These are phyloP conservation scores for Leptographium lundbergii DNA, from an alignment of 2,329 filamentous ascomycete genomes.

Conservation along the genomic window DNA sequence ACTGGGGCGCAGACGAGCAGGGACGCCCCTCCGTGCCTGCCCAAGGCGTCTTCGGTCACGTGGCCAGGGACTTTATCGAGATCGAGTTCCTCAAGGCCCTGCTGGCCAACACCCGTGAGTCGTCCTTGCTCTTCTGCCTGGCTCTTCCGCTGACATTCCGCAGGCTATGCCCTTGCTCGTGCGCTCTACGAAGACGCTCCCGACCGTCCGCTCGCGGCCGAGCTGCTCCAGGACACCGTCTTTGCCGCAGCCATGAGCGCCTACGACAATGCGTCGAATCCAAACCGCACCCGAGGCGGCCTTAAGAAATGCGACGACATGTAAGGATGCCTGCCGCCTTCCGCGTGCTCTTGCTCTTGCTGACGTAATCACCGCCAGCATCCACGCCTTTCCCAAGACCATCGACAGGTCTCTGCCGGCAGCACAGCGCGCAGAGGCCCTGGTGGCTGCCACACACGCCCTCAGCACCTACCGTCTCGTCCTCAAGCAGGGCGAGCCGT, in stretches of 20 bases:
- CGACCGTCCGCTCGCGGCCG: slow-evolving; percentile 33
- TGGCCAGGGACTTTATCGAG: slow-evolving; percentile 52
- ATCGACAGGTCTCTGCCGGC: slow-evolving; percentile 39
- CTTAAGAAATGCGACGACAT: slow-evolving; percentile 68
- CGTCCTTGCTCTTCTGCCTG: neutral
- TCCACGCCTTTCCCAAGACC: slow-evolving; percentile 49
- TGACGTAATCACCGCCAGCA: slow-evolving; percentile 24
- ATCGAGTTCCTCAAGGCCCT: slow-evolving; percentile 58
- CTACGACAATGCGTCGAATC: slow-evolving; percentile 75
- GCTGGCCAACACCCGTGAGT: slow-evolving; percentile 46
- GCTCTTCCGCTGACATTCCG: neutral
- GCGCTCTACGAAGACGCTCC: slow-evolving; percentile 45
- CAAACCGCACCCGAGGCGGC: slow-evolving; percentile 61
- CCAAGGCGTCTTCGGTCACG: slow-evolving; percentile 42
- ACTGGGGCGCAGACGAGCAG: slow-evolving; percentile 48
- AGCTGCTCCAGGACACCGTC: slow-evolving; percentile 46
- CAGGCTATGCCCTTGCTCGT: slow-evolving; percentile 50
- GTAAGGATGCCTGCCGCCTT: slow-evolving; percentile 27
- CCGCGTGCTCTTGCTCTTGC: too few relatives aligned
- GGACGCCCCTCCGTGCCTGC: slow-evolving; percentile 13
- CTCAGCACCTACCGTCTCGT: slow-evolving; percentile 66
- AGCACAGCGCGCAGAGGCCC: slow-evolving; percentile 42
- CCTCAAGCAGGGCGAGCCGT: slow-evolving; percentile 67
- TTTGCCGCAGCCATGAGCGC: slow-evolving; percentile 52
- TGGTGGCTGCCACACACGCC: slow-evolving; percentile 61